Evolutionary conservation across 2,329 filamentous ascomycete species (phyloP), one percentile per base, ranked within the genome.

Genomic region (Colletotrichum tropicicola): DNA sequence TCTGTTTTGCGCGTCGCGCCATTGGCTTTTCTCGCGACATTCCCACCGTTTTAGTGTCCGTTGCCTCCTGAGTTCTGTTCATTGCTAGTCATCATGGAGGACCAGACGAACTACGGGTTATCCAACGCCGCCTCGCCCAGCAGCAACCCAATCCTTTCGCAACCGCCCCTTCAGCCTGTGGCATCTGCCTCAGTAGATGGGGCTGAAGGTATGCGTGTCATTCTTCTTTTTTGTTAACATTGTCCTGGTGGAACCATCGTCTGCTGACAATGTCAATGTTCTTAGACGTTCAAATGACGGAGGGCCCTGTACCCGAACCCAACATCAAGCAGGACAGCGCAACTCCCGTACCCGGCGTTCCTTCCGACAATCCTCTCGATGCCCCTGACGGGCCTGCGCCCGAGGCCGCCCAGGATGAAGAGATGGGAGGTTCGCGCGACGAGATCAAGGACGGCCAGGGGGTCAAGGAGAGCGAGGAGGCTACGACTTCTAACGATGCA

Each of bases 371-470:
- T 73, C 87, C 88, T n/a, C 82, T 91, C 70, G 89, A 93, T 81
- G 89, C 89, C 60, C 89, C 90, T 41, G 83, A 87, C 65, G 90
- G 85, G 51, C 89, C 89, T 35, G 85, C 85, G 66, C 83, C 85
- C 52, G 87, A 92, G 71, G 86, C 86, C 67, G 85, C 83, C 57
- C 90, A 91, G 70, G 92, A 96, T 73, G 91, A 94, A 74, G 92
- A 94, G 71, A 95, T 95, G 92, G 90, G 86, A 63, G 92, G 92
- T 69, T 87, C 81, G 65, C 81, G 82, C 45, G 80, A 83, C 47
- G 80, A 82, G 8, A 72, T 78, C 12, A 84, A 84, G 60, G 79
- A 80, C 41, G 74, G 73, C 35, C 78, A 82, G 55, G 79, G 79
- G 21, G 77, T 73, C 65, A 79, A 76, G 41, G 78, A 79, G 13